phyloP scores from a whole-genome alignment of 1,139 yeast genomes.

The Suhomyces anneliseae region DNA sequence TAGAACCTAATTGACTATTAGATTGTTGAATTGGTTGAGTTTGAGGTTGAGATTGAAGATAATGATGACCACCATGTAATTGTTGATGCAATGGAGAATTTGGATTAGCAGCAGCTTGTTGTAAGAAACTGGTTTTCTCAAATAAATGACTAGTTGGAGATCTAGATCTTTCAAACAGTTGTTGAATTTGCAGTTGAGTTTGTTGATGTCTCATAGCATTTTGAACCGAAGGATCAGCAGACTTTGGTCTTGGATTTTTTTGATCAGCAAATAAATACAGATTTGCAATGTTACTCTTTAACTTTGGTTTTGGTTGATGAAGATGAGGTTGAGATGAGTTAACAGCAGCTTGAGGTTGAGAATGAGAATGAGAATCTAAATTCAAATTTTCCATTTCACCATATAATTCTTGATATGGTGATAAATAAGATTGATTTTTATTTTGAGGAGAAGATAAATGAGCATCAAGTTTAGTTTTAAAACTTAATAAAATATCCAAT shows the following conservation, averaged over 20 bases:
- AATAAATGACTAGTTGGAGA: slow-evolving; percentile 48
- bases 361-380: slow-evolving; percentile 13
- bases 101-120: slow-evolving; percentile 42
- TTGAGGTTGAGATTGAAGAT: slow-evolving; percentile 10
- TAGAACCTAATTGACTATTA: slow-evolving; percentile 1
- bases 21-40: slow-evolving; percentile 10
- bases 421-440: slow-evolving; percentile 12
- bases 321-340: slow-evolving; percentile 18
- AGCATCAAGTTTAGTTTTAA: slow-evolving; percentile 39
- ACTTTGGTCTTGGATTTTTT: slow-evolving; percentile 38
- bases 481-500: slow-evolving; percentile 49
- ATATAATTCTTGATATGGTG: slow-evolving; percentile 21
- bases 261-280: slow-evolving; percentile 32
- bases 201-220: slow-evolving; percentile 4
- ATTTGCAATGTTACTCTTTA: slow-evolving; percentile 18
- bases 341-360: neutral
- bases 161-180: slow-evolving; percentile 38
- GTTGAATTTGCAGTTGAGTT: slow-evolving; percentile 19
- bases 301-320: slow-evolving; percentile 37
- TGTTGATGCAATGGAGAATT: slow-evolving; percentile 27
- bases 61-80: slow-evolving; percentile 11
- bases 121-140: slow-evolving; percentile 47
- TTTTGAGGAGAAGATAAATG: slow-evolving; percentile 28
- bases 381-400: slow-evolving; percentile 33
- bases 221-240: slow-evolving; percentile 40